Conservation (phyloP, 2,329 filamentous ascomycete species). For the Penicillium oxalicum region DNA sequence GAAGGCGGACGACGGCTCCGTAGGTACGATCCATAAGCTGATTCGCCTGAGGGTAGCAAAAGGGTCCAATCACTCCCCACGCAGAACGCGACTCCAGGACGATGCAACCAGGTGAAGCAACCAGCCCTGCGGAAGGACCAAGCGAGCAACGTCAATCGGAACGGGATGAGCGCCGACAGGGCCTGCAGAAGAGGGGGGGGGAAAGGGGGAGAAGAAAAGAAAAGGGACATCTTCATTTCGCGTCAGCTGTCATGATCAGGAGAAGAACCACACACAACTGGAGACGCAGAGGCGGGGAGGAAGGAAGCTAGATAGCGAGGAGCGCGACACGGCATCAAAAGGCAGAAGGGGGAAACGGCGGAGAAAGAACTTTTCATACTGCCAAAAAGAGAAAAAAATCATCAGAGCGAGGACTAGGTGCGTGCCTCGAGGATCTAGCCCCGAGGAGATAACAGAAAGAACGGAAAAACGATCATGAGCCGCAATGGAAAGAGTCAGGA, state of each 20-base stretch:
- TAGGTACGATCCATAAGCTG: no score
- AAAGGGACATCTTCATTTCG: slow-evolving; percentile 25
- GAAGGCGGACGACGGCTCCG: no score
- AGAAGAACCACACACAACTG: slow-evolving; percentile 29
- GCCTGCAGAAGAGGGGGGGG: slow-evolving; percentile 2
- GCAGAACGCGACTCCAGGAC: background rate
- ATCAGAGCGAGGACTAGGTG: slow-evolving; percentile 31
- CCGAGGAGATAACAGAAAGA: slow-evolving; percentile 21
- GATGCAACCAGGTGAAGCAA: no score
- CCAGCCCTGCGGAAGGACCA: no score
- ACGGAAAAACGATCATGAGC: slow-evolving; percentile 23
- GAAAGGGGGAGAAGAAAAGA: slow-evolving; percentile 5
- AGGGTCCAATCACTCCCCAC: slow-evolving; percentile 1
- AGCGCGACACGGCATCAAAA: slow-evolving; percentile 18
- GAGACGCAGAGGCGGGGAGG: slow-evolving; percentile 31
- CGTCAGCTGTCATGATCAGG: slow-evolving; percentile 32
- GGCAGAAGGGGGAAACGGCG: slow-evolving; percentile 15
- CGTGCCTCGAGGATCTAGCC: slow-evolving; percentile 23
- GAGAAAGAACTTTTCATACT: slow-evolving; percentile 34
- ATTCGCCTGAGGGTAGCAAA: no score
- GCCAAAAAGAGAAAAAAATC: slow-evolving; percentile 19
- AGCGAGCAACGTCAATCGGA: no score
- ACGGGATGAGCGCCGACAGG: no score
- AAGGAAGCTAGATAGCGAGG: slow-evolving; percentile 28
- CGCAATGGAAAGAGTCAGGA: slow-evolving; percentile 15